These are phyloP conservation scores for Oldenlandia corymbosa DNA, from an alignment of 257 asterid genomes.

Conservation along the genomic window DNA sequence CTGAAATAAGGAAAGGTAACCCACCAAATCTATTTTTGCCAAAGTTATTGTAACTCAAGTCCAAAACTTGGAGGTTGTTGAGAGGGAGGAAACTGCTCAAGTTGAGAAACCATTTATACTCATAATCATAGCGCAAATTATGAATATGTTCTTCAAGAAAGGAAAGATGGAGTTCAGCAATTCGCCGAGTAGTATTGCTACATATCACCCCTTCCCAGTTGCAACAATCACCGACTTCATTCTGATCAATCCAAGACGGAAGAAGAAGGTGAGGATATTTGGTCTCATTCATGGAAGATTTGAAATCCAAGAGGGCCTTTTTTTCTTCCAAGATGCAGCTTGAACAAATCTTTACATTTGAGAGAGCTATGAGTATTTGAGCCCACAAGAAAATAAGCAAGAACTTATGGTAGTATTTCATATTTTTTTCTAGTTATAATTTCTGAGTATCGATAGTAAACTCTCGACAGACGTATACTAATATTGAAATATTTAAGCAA, in stretches of 20 bases:
- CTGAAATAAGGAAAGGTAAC: too few relatives aligned
- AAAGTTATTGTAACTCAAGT: too few relatives aligned
- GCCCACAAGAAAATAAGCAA: background rate
- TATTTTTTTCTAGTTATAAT: too few relatives aligned
- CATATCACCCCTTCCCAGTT: constrained; percentile 1
- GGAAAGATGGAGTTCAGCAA: background rate
- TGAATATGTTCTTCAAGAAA: background rate
- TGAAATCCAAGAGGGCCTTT: background rate
- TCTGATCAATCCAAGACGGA: background rate
- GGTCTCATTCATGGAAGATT: background rate
- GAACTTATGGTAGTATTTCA: too few relatives aligned
- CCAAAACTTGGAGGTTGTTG: background rate
- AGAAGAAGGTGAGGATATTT: background rate
- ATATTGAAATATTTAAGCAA: too few relatives aligned
- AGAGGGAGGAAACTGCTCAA: background rate
- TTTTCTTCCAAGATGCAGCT: background rate
- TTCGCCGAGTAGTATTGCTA: background rate
- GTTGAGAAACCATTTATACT: background rate
- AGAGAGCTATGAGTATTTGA: background rate
- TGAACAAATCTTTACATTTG: background rate
- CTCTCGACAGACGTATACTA: too few relatives aligned
- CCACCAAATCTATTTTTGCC: too few relatives aligned
- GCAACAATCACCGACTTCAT: background rate
- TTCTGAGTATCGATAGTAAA: too few relatives aligned
- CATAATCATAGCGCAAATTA: background rate